phyloP scores from a whole-genome alignment of 495 filamentous ascomycete species.

The Aspergillus diversus region DNA sequence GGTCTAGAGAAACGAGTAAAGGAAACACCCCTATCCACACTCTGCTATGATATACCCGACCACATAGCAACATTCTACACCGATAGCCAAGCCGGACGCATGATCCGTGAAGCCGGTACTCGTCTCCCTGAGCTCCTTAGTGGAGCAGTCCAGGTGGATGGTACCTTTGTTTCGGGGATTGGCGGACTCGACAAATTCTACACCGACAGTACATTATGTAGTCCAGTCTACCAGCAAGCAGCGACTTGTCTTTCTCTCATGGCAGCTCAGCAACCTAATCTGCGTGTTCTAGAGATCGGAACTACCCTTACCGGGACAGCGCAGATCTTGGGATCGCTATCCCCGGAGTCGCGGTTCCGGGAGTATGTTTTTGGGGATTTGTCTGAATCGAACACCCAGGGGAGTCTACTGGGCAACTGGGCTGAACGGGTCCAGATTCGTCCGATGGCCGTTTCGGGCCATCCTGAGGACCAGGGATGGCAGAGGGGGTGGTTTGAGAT shows the following conservation, averaged over 20 bases:
- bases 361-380: background rate
- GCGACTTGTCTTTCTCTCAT: background rate
- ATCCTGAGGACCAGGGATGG: background rate
- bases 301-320: background rate
- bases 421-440: background rate
- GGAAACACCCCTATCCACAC: background rate
- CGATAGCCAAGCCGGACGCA: background rate
- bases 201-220: background rate
- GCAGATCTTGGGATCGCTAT: background rate
- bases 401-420: background rate
- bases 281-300: conserved; percentile 2
- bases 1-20: background rate
- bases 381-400: background rate
- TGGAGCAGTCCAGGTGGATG: background rate
- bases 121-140: background rate
- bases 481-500: background rate
- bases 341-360: background rate
- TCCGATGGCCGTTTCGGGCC: background rate
- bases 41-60: background rate
- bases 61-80: background rate
- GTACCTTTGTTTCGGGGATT: background rate
- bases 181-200: background rate
- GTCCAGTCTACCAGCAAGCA: background rate
- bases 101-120: background rate
- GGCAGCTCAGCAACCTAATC: background rate